Evolutionary conservation across 306 rosid species (phyloP).

Genomic region (Astragalus membranaceus): DNA sequence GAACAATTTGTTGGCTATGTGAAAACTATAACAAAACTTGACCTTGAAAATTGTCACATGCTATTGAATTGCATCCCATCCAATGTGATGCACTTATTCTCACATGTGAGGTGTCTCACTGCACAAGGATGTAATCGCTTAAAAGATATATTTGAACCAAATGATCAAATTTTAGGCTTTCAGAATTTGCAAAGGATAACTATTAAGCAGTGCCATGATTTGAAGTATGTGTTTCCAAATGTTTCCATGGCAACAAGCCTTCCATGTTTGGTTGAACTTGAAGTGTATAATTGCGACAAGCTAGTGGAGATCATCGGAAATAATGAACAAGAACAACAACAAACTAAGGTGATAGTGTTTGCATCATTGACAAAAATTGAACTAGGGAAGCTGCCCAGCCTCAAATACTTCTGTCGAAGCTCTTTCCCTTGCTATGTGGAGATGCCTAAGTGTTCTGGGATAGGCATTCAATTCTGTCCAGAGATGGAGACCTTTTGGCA

Average conservation of each 20-base stretch:
- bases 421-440: not conserved
- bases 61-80: slow-evolving; percentile 1
- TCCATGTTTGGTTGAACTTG: accelerated
- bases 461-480: not conserved
- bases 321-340: not conserved
- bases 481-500: not conserved
- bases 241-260: not conserved
- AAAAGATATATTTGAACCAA: slow-evolving; percentile 9
- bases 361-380: accelerated
- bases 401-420: not conserved
- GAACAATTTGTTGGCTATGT: not conserved
- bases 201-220: not conserved
- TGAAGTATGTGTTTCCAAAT: slow-evolving; percentile 3
- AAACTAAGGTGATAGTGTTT: not conserved
- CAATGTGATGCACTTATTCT: not conserved
- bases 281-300: not conserved
- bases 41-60: not conserved
- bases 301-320: not conserved
- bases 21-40: not conserved
- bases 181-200: accelerated
- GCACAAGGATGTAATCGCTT: not conserved
- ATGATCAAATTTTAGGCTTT: not conserved
- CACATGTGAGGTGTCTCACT: accelerated
- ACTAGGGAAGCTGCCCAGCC: not conserved
- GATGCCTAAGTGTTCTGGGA: accelerated